phyloP scores from a whole-genome alignment of 1,139 yeast genomes.

The Geotrichum klebahnii region DNA sequence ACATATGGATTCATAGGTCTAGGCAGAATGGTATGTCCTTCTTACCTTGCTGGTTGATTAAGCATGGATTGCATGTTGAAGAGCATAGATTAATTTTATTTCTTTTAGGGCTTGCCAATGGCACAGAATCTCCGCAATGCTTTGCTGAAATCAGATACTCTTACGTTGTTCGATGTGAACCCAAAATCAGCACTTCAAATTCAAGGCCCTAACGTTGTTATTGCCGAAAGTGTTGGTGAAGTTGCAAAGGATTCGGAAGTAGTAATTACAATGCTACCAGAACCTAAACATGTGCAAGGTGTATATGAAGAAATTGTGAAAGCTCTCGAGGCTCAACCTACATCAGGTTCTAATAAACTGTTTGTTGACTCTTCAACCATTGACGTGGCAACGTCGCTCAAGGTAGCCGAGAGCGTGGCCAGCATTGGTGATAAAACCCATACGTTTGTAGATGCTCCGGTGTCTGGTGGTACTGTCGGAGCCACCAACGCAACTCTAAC shows the following conservation, averaged over 20 bases:
- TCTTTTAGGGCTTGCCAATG: conserved; percentile 49
- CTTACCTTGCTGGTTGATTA: no score
- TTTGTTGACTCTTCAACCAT: conserved; percentile 55
- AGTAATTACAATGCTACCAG: conserved; percentile 57
- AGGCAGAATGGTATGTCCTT: conserved; percentile 50
- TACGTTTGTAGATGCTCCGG: conserved; percentile 54
- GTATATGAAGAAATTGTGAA: conserved; percentile 46
- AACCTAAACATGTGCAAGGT: conserved; percentile 51
- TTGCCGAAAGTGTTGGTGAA: conserved; percentile 38
- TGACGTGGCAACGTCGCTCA: conserved; percentile 50
- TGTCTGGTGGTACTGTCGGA: conserved; percentile 60
- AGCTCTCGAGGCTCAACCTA: neutral
- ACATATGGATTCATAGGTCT: conserved; percentile 44
- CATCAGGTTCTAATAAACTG: conserved; percentile 22
- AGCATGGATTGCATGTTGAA: no score
- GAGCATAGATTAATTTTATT: neutral
- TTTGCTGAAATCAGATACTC: conserved; percentile 41
- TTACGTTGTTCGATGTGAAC: conserved; percentile 1
- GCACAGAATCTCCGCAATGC: conserved; percentile 51
- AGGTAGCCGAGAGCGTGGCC: conserved; percentile 34
- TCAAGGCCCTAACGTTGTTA: conserved; percentile 11
- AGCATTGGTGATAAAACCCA: conserved; percentile 33
- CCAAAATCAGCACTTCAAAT: neutral
- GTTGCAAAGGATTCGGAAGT: conserved; percentile 38
- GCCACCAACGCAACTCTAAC: conserved; percentile 55